Evolutionary conservation across 2,329 filamentous ascomycete species (phyloP).

Genomic region (Sclerotinia sclerotiorum): DNA sequence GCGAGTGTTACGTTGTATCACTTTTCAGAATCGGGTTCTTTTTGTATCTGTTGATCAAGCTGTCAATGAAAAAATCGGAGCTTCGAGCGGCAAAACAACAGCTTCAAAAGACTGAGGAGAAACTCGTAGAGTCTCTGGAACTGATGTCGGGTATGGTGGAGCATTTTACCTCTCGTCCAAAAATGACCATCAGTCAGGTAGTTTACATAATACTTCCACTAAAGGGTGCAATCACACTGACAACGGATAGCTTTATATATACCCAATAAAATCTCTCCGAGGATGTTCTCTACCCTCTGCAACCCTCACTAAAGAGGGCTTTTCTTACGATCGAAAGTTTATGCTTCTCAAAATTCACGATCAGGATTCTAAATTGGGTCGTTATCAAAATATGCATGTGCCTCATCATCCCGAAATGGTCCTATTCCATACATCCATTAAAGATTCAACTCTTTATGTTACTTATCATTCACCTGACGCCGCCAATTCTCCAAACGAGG

Average conservation of each 20-base stretch:
- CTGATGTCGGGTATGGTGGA: not conserved
- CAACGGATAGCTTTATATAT: constrained; percentile 59
- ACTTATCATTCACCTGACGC: constrained; percentile 41
- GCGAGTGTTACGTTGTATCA: not conserved
- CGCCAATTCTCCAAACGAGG: not conserved
- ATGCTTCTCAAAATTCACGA: constrained; percentile 61
- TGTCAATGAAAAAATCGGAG: not conserved
- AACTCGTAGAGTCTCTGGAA: not conserved
- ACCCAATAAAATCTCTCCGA: constrained; percentile 73
- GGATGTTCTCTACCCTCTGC: constrained; percentile 56
- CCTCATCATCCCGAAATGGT: constrained; percentile 57
- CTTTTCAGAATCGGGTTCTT: not conserved
- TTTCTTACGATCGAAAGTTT: constrained; percentile 66
- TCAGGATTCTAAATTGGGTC: constrained; percentile 34
- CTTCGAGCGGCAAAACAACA: not conserved
- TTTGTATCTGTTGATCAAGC: not conserved
- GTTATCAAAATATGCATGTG: constrained; percentile 60
- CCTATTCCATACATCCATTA: constrained; percentile 62
- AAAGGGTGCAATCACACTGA: not conserved
- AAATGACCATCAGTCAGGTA: constrained; percentile 22
- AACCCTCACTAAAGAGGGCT: constrained; percentile 59
- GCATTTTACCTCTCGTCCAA: not conserved
- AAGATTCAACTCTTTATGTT: constrained; percentile 45
- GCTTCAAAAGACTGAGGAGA: not conserved
- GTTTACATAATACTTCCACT: no score